Evolutionary conservation across 106 monocot genomes (phyloP).

Genomic region (Allium sativum): DNA sequence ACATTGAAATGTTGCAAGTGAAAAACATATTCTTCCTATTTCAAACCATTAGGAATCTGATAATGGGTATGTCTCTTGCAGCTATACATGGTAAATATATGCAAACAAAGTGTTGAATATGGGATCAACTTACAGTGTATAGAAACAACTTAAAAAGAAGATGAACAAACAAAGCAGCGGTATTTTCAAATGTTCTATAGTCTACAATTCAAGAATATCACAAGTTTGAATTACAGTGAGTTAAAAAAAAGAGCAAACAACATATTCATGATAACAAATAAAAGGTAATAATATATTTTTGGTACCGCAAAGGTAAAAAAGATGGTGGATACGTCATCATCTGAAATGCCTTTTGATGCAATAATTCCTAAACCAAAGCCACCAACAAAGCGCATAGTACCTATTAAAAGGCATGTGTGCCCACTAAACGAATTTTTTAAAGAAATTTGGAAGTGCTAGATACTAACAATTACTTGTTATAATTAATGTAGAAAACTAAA

Average conservation of each 20-base stretch:
- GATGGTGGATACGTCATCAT: background rate
- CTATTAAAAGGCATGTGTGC: slow-evolving; percentile 4
- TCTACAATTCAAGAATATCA: slow-evolving; percentile 69
- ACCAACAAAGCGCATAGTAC: background rate
- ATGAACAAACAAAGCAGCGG: slow-evolving; percentile 56
- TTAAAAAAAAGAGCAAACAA: too few species aligned
- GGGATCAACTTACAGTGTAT: slow-evolving; percentile 66
- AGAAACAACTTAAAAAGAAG: slow-evolving; percentile 78
- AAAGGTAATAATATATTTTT: too few species aligned
- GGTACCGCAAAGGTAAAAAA: background rate
- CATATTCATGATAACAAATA: too few species aligned
- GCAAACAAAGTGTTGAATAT: slow-evolving; percentile 82
- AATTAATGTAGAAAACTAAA: background rate
- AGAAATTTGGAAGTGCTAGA: background rate
- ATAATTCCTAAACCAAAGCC: background rate
- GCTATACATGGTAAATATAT: slow-evolving; percentile 98
- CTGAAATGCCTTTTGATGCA: background rate
- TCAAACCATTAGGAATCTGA: background rate
- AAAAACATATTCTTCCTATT: too few species aligned
- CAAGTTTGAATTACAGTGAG: background rate
- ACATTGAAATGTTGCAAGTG: too few species aligned
- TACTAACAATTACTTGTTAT: background rate
- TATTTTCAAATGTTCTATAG: slow-evolving; percentile 86
- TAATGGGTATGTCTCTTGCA: slow-evolving; percentile 3
- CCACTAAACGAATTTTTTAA: background rate